Percentiles rank a stretch among this genome's conserved stretches.
phyloP scores from a whole-genome alignment of 2,329 filamentous ascomycete species.

The Aspergillus proliferans region DNA sequence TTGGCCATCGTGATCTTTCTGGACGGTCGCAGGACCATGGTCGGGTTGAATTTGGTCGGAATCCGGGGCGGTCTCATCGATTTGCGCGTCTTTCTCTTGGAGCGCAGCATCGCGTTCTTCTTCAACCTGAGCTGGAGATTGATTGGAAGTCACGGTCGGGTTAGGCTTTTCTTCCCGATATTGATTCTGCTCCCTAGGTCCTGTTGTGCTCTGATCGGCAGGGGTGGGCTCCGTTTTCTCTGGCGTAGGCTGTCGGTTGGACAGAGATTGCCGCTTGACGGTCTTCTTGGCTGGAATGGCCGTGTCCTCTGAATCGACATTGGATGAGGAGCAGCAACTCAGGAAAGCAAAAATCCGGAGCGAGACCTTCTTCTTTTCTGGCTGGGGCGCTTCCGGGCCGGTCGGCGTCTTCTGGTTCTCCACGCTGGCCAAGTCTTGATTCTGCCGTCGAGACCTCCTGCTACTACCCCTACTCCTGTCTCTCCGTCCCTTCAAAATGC shows the following conservation, averaged over 20 bases:
- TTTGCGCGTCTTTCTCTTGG: constrained; percentile 33
- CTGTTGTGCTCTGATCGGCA: constrained; percentile 34
- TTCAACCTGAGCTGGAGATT: constrained; percentile 19
- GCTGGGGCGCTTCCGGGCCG: constrained; percentile 26
- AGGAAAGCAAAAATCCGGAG: constrained; percentile 41
- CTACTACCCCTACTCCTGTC: constrained; percentile 64
- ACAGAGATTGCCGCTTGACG: constrained; percentile 32
- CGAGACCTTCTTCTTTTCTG: constrained; percentile 37
- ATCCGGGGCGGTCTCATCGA: constrained; percentile 23
- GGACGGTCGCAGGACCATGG: constrained; percentile 5
- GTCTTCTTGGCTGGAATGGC: constrained; percentile 43
- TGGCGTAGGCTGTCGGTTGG: constrained; percentile 31
- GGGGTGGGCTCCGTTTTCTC: constrained; percentile 35
- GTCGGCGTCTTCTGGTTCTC: constrained; percentile 27
- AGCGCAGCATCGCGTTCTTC: constrained; percentile 27
- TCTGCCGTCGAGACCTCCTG: constrained; percentile 33
- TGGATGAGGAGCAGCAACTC: constrained; percentile 43
- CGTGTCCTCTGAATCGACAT: constrained; percentile 40
- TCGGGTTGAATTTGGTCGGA: constrained; percentile 10
- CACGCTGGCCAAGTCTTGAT: constrained; percentile 26
- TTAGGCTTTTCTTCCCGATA: constrained; percentile 34
- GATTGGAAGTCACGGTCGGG: constrained; percentile 24
- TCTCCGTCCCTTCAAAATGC: constrained; percentile 56
- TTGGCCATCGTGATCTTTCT: constrained; percentile 13
- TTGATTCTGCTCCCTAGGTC: constrained; percentile 32